Evolutionary conservation across 2,329 filamentous ascomycete species (phyloP), one percentile per base, ranked within the genome.

Genomic region (Alternaria infectoria): DNA sequence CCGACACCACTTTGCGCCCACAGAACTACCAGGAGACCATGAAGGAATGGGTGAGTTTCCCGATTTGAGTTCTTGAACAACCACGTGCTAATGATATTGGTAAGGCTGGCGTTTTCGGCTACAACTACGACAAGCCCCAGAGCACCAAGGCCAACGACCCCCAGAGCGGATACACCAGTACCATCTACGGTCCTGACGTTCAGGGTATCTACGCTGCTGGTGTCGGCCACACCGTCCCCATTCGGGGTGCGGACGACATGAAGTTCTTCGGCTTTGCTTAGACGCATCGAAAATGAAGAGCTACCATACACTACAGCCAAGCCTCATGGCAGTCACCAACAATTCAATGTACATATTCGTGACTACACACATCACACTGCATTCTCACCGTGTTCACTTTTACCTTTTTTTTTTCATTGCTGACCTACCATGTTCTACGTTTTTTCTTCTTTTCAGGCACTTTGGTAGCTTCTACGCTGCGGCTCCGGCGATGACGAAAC

Each of bases 11-110:
- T 1, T 78, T 89, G 13, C 77, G 79, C 56, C 83, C 83, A 4
- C 80, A 83, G 66, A 88, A 88, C 77, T 88, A 87, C 73, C 75
- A 86, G 47, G 87, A 89, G 79, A 84, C 84, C 4, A 74, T 75
- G 65, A 79, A 78, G 63, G 68, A 79, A 58, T 77, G 74, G 74
- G 61, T 63, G 26, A 52, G 61, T 63, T 7, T 10, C 46, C 1
- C 25, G 8, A n/a, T 19, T 0, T 17, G 5, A 5, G 2, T 11
- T 9, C 15, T 32, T 9, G 7, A 17, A 19, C 1, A 8, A 15
- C 3, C 5, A 11, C 10, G 17, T 17, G 44, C 44, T 61, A 28
- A 61, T 3, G 11, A 12, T 23, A 5, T n/a, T 21, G 30, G 30
- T 32, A 0, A 63, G 61, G 66, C 73, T 9, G 74, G 72, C 57